Base-by-base conservation (phyloP, 2,329 filamentous ascomycete genomes). In the Fusarium sp. region DNA sequence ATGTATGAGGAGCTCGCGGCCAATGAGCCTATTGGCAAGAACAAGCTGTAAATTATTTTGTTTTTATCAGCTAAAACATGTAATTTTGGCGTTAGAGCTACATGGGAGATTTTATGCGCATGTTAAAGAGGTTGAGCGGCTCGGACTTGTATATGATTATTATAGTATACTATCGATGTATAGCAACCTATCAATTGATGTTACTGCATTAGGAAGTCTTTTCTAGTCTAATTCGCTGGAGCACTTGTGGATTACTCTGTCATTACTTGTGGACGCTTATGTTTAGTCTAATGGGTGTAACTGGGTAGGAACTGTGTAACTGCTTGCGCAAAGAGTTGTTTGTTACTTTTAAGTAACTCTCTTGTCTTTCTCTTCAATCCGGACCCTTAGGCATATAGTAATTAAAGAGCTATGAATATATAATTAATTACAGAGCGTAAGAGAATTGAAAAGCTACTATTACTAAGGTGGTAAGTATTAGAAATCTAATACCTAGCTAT, bases 1-100 rank as follows among this genome's bases (percentile, higher is more conserved):
- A 83, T 89, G 85, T 89, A 89, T 70, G 80, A 79, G 40, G 86
- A 88, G 75, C 78, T 88, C 40, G 56, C 62, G 19, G 48, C 64
- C 4, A 53, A 67, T 22, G 70, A 63, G 41, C 40, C 64, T 3
- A 26, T 46, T 46, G 55, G 55, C 43, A 74, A 66, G 59, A 62
- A 56, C 51, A 75, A 73, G 56, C 62, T 75, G 62, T 75, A 73
- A 75, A 65, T 62, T 33, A 56, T 56, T 19, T 44, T 45, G 15
- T 19, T 17, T 22, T 62, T 33, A 19, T 28, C 40, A 46, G 39
- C 26, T 52, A 22, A 28, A 53, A 53, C 11, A 26, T 51, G 30
- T 47, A 43, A 20, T 48, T 49, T 51, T 50, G 49, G 65, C 52
- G 62, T 59, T 45, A 39, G 19, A 66, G 45, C 37, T 48, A 26